Evolutionary conservation across 169 alveolate species (phyloP), one percentile per base, ranked within the genome.

Genomic region (Plasmodium fragile): DNA sequence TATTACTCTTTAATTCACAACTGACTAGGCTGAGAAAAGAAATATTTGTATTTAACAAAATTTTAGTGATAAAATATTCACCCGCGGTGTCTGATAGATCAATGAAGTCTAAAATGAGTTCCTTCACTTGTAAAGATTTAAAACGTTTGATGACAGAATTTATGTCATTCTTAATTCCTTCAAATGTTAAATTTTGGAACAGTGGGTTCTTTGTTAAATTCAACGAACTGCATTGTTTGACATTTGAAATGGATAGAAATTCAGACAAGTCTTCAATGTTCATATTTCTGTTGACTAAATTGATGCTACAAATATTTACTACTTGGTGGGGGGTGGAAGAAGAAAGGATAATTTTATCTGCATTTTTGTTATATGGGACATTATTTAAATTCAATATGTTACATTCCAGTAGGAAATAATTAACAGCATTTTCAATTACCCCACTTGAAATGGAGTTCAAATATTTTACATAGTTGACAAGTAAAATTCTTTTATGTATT

Each of bases 251-350:
- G 32, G 85, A 8, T 22, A 87, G 70, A 87, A 77, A 87, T 59
- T 87, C 93, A 52, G 34, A 39, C 71, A 87, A 69, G 30, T 87
- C 39, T 41, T 53, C 34, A 55, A 87, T 55, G 13, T 2, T 55
- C 89, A 87, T 87, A 18, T 3, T 34, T 87, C 93, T 87, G 80
- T 87, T 87, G 36, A 82, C 39, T 71, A 87, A 77, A 39, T 87
- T 39, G n/a, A 87, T 34, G 30, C 4, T 77, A 69, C 45, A 8
- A 52, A 87, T 65, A 39, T 55, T 59, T 34, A 8, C 43, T 36
- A 65, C 3, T 34, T 78, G 36, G 77, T 77, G 22, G 36, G 22
- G 36, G 77, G 55, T 36, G 36, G 22, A n/a, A 32, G 71, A 36
- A 1, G 71, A 75, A 53, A 39, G 59, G 59, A 87, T 87, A 16